Conservation (phyloP, 768 basidiomycete genomes). For the Boletus sp. region DNA sequence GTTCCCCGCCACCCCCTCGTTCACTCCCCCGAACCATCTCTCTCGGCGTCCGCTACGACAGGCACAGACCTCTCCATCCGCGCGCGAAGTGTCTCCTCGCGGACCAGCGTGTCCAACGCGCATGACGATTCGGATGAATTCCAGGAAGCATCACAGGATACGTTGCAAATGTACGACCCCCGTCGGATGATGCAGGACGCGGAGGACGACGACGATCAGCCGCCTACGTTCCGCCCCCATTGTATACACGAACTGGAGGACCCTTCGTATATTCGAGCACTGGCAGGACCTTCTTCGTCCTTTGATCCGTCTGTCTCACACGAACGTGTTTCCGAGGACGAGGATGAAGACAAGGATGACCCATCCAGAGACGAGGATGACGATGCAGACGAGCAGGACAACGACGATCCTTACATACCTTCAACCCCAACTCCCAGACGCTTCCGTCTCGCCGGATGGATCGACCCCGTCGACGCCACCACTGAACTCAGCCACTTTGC, state of each 20-base stretch:
- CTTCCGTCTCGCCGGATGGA: constrained; percentile 53
- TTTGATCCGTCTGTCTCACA: constrained; percentile 1
- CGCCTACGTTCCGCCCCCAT: constrained; percentile 29
- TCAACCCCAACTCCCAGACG: constrained; percentile 22
- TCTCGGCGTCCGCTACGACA: constrained; percentile 34
- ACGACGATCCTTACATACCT: constrained; percentile 16
- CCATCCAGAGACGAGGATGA: not conserved
- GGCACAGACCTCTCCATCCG: constrained; percentile 33
- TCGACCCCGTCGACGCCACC: constrained; percentile 50
- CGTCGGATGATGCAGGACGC: constrained; percentile 31
- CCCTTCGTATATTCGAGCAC: constrained; percentile 26
- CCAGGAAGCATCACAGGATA: constrained; percentile 16
- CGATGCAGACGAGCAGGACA: constrained; percentile 5
- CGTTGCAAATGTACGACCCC: constrained; percentile 14
- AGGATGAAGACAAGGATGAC: not conserved
- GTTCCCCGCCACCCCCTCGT: constrained; percentile 31
- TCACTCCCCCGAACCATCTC: constrained; percentile 30
- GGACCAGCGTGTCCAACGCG: constrained; percentile 18
- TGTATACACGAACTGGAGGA: constrained; percentile 58
- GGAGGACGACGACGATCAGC: constrained; percentile 25
- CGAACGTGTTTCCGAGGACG: not conserved
- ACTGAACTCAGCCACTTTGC: constrained; percentile 51
- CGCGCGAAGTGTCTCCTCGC: constrained; percentile 24
- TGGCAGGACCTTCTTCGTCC: constrained; percentile 8
- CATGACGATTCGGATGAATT: constrained; percentile 8